Base-by-base conservation (phyloP, 495 filamentous ascomycete species). In the Xylaria curta region DNA sequence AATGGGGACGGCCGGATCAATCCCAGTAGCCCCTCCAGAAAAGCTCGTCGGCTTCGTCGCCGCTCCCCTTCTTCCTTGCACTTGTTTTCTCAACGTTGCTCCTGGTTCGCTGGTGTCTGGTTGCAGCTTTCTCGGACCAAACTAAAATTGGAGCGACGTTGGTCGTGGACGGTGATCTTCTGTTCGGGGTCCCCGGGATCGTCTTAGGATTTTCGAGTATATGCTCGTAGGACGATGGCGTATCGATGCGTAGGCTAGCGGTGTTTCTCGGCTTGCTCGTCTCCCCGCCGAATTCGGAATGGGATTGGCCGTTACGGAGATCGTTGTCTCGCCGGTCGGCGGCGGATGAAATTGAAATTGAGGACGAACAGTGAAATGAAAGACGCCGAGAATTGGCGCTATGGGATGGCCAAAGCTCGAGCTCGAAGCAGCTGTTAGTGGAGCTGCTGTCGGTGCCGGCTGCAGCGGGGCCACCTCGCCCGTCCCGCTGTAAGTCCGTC, bases 11-110 rank as follows among this genome's bases (percentile, higher is more conserved):
- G 60, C n/a, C 21, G 51, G 15, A 26, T 56, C 63, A 74, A 44
- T 69, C 71, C 76, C 71, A 74, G 62, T 76, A 75, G 26, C 62
- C 66, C 66, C 73, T 76, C 76, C 76, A 76, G 62, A 61, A 76
- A 51, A 69, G 13, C 62, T 73, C 47, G 9, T n/a, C n/a, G n/a
- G 19, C 47, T 8, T 51, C 73, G 53, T 68, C 36, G 26, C 26
- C 17, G 47, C 60, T 49, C 38, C 19, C 19, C n/a, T 28, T 59
- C 49, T 63, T 72, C 69, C 28, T 44, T 56, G 19, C 8, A 15
- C 6, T 17, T 42, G 1, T 13, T 9, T 40, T 49, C 26, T 24
- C 59, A 21, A 21, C n/a, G 60, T 26, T 15, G 59, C 17, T 47
- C 3, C 54, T 47, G 36, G 69, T 67, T n/a, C 9, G 51, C 46